Percentiles rank a stretch among this genome's conserved stretches.
These are phyloP conservation scores for Lactarius tabidus DNA, from an alignment of 768 basidiomycete genomes.

Conservation along the genomic window DNA sequence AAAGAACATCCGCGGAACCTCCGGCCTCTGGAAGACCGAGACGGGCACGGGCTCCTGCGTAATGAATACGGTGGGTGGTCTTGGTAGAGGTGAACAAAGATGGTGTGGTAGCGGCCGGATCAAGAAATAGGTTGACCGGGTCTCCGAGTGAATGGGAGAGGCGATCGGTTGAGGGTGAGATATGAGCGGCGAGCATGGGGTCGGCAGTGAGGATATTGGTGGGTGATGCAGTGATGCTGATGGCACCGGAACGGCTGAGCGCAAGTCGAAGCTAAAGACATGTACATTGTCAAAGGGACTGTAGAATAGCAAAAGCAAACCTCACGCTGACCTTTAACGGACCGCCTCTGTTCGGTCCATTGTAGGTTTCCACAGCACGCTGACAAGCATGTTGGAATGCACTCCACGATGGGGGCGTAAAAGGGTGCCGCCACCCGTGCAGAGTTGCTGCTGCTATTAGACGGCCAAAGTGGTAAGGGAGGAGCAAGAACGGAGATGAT, in stretches of 20 bases:
- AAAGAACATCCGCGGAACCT: slow-evolving; percentile 50
- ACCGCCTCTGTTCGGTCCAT: slow-evolving; percentile 5
- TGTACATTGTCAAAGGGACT: neutral
- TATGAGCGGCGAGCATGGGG: slow-evolving; percentile 18
- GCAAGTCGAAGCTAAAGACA: slow-evolving; percentile 48
- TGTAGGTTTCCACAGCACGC: slow-evolving; percentile 35
- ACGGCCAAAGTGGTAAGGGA: slow-evolving; percentile 58
- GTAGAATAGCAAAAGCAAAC: neutral
- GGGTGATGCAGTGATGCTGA: slow-evolving; percentile 16
- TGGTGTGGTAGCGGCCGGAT: slow-evolving; percentile 48
- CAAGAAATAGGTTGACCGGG: slow-evolving; percentile 49
- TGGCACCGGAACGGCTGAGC: slow-evolving; percentile 15
- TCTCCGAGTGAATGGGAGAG: slow-evolving; percentile 29
- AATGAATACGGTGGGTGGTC: slow-evolving; percentile 59
- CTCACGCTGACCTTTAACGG: slow-evolving; percentile 21
- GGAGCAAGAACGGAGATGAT: slow-evolving; percentile 58
- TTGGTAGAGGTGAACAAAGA: slow-evolving; percentile 65
- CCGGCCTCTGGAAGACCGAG: slow-evolving; percentile 35
- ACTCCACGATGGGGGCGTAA: slow-evolving; percentile 36
- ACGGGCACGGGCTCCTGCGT: slow-evolving; percentile 60
- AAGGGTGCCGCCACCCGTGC: slow-evolving; percentile 49
- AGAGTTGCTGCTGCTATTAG: slow-evolving; percentile 45
- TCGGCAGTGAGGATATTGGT: slow-evolving; percentile 30
- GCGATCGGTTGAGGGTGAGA: slow-evolving; percentile 37
- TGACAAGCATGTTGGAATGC: slow-evolving; percentile 45